Base-by-base conservation (phyloP, 2,329 filamentous ascomycete genomes). In the Diaporthe nobilis region DNA sequence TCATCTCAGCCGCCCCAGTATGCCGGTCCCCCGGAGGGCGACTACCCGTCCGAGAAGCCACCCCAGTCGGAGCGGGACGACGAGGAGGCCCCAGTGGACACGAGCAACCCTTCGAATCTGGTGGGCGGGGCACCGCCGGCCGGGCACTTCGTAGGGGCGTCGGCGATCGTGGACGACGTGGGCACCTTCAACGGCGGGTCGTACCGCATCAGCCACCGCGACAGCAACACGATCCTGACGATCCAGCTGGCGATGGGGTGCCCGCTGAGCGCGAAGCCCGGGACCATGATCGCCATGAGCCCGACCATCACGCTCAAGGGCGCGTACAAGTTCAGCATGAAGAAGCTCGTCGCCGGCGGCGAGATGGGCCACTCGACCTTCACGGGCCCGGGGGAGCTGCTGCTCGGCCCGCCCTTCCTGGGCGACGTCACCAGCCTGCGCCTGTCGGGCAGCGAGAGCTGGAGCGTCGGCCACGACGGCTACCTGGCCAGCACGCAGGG, bases 151-250 rank as follows among this genome's bases (percentile, higher is more conserved):
- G 83, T 88, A 8, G 94, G 94, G 42, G 91, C 90, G 0, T 85
- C 85, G 44, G 86, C 93, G 0, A 89, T 90, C 0, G 87, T 91
- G 42, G 97, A 98, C 83, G 96, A 98, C 79, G 91, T 98, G 2
- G 97, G 97, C n/a, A 97, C 94, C 0, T 99, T 98, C 87, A 98
- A 98, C 82, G 97, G 97, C 22, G 97, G 97, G 17, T 96, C 94
- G 81, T 99, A 96, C 83, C 90, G 97, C 58, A 95, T 98, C 82
- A 97, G 94, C 81, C 97, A 99, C 82, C 90, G 97, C 31, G 95
- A 98, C 83, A 93, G 92, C 75, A 99, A 98, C 83, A 95, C 94
- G 1, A 93, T 98, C 79, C 85, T 98, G 77, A 98, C 96, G 0
- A 85, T 98, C 31, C 96, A 98, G 83, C 86, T 98, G 61, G 96